phyloP scores from a whole-genome alignment of 805 yeast genomes.

The Komagataella mondaviorum region DNA sequence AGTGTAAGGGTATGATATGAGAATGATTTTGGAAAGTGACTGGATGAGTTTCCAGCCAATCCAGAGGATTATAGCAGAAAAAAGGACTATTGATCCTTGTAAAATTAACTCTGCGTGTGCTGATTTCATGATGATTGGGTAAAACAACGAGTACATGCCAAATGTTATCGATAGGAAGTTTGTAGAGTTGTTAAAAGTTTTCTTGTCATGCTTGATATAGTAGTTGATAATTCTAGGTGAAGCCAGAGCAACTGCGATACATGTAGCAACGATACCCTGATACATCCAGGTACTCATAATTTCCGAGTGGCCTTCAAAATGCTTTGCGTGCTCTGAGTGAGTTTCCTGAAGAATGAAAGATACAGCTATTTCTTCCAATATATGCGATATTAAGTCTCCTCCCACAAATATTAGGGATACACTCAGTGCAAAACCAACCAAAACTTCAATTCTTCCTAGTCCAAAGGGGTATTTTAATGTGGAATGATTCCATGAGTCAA shows the following conservation, averaged over 20 bases:
- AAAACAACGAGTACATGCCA: not conserved
- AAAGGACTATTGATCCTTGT: not conserved
- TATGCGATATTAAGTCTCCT: constrained; percentile 74
- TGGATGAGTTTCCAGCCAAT: constrained; percentile 26
- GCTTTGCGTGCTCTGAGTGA: constrained; percentile 6
- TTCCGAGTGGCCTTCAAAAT: not conserved
- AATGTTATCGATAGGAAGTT: not conserved
- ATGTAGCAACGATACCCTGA: not conserved
- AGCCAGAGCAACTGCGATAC: not conserved
- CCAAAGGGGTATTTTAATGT: constrained; percentile 88
- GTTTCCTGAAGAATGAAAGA: constrained; percentile 21
- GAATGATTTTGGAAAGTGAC: constrained; percentile 35
- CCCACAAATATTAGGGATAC: constrained; percentile 86
- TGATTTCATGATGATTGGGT: not conserved
- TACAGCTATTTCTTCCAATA: constrained; percentile 62
- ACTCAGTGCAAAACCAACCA: constrained; percentile 77
- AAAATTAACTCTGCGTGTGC: not conserved
- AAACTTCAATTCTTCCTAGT: constrained; percentile 77
- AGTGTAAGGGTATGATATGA: constrained; percentile 38
- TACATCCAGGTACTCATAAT: not conserved
- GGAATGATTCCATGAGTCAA: constrained; percentile 80
- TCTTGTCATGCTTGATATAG: not conserved
- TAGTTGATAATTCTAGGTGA: not conserved
- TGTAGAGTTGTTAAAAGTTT: not conserved
- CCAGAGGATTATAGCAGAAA: constrained; percentile 7